A percentile compares a stretch with the other conserved stretches of the same genome.
Conservation (phyloP, 768 basidiomycete genomes). For the Chalciporus chontae region DNA sequence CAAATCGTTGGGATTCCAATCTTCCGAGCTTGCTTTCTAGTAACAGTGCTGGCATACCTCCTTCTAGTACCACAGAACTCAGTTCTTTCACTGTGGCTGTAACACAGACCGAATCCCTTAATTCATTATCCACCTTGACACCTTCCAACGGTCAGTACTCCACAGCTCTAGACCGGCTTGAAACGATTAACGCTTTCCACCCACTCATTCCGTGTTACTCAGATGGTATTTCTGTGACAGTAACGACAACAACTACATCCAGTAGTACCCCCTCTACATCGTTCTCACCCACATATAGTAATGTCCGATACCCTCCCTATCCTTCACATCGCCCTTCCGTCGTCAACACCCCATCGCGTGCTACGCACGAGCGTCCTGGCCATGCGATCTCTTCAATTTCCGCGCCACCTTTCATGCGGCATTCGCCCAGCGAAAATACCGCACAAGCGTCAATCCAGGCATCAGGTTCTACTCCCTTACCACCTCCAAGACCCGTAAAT, state of each 20-base stretch:
- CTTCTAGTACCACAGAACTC: constrained; percentile 6
- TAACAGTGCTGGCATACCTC: constrained; percentile 1
- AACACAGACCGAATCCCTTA: constrained; percentile 6
- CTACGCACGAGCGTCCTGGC: constrained; percentile 16
- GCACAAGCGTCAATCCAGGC: constrained; percentile 10
- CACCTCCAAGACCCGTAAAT: constrained; percentile 15
- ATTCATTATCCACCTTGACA: constrained; percentile 16
- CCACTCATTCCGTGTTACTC: constrained; percentile 4
- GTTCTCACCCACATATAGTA: constrained; percentile 21
- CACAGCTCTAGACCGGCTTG: constrained; percentile 7
- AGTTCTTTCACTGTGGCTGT: constrained; percentile 9
- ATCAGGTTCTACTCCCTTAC: constrained; percentile 1
- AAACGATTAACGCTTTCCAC: constrained; percentile 8
- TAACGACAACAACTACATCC: constrained; percentile 12
- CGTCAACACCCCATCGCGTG: constrained; percentile 11
- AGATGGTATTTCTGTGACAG: constrained; percentile 9
- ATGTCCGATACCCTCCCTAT: constrained; percentile 18
- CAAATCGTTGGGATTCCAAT: constrained; percentile 17
- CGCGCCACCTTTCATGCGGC: constrained; percentile 18
- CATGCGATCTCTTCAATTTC: constrained; percentile 5
- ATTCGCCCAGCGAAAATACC: constrained; percentile 10
- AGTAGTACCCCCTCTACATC: constrained; percentile 15
- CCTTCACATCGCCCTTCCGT: constrained; percentile 23
- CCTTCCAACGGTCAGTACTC: constrained; percentile 22
- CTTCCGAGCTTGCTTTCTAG: constrained; percentile 20